Base-by-base conservation (phyloP, 139 green algal species). In the Chlamydomonas sp. region DNA sequence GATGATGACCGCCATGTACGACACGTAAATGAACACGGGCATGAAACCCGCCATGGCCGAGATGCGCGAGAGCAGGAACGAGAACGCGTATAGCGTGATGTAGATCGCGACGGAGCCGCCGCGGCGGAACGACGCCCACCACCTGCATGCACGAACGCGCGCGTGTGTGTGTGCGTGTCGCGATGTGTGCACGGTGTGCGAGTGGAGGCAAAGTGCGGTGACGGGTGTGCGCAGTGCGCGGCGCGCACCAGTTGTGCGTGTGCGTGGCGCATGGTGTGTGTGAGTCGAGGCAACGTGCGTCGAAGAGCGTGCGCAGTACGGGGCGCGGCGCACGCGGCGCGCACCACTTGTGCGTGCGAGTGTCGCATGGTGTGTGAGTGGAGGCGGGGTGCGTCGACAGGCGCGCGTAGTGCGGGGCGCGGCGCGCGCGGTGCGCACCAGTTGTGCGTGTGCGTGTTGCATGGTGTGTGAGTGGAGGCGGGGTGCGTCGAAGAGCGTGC, bases 51-150 rank as follows among this genome's bases (percentile, higher is more conserved):
- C 70, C 31, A 96, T 76, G 47, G 76, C 80, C 71, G 83, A 71
- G 16, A 94, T 77, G 31, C 72, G 85, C 69, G 78, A 89, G 69
- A 87, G 71, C 65, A 96, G 72, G 80, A 94, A 96, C 34, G 79
- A 78, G 26, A 89, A 5, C 13, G 81, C 79, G 67, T 90, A 89
- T 1, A 89, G 58, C 16, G 70, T 71, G 3, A 89, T 49, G 80
- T 92, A 92, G 6, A 88, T 33, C 24, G 86, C 82, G 29, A 88
- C 84, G 10, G 81, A 85, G 60, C 89, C 90, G 26, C 91, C 91
- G n/a, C 90, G 74, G 64, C 84, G 74, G 85, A 94, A 96, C 3
- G 86, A 92, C 26, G 76, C 77, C 91, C 91, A 97, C 87, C 86
- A n/a, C 80, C 5, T 6, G 24, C 5, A 39, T 29, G 58, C 31